Evolutionary conservation across 1,284 basidiomycete species (phyloP).

Genomic region (Cryptococcus hybrid): DNA sequence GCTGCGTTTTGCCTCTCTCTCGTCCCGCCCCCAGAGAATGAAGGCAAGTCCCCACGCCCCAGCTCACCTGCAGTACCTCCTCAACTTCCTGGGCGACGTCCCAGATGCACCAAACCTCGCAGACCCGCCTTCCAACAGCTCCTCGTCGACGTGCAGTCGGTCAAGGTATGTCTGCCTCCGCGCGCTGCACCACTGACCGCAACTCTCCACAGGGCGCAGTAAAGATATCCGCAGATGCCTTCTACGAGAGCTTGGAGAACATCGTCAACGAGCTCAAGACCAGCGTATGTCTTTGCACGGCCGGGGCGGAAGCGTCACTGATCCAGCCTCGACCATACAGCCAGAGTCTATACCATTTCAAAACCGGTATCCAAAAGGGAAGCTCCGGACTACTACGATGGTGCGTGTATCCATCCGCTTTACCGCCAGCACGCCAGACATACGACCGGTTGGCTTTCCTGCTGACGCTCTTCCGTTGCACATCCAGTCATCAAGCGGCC

Average conservation of each 20-base stretch:
- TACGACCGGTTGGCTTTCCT: neutral
- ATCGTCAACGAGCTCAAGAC: slow-evolving; percentile 78
- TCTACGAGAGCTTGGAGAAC: slow-evolving; percentile 87
- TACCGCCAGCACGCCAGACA: neutral
- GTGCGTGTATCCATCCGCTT: slow-evolving; percentile 48
- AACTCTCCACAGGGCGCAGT: slow-evolving; percentile 4
- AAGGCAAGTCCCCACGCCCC: neutral
- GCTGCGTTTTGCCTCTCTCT: too few relatives aligned
- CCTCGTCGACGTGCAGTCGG: slow-evolving; percentile 48
- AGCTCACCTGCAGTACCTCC: slow-evolving; percentile 1
- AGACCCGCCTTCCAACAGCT: slow-evolving; percentile 49
- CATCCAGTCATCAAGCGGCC: slow-evolving; percentile 74
- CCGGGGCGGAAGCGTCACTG: neutral
- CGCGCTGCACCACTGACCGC: neutral
- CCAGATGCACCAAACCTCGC: slow-evolving; percentile 45
- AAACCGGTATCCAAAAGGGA: slow-evolving; percentile 80
- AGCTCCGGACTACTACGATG: slow-evolving; percentile 84
- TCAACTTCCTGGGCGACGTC: slow-evolving; percentile 34
- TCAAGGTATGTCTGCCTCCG: slow-evolving; percentile 40
- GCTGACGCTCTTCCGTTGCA: slow-evolving; percentile 3
- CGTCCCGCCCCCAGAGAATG: too few relatives aligned
- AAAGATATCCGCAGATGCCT: slow-evolving; percentile 66
- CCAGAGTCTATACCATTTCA: neutral
- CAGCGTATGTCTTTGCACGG: slow-evolving; percentile 57
- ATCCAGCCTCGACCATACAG: neutral